Evolutionary conservation across 371 early-diverging fungal species (phyloP), one percentile per base, ranked within the genome.

Genomic region (Mucor lusitanicus): DNA sequence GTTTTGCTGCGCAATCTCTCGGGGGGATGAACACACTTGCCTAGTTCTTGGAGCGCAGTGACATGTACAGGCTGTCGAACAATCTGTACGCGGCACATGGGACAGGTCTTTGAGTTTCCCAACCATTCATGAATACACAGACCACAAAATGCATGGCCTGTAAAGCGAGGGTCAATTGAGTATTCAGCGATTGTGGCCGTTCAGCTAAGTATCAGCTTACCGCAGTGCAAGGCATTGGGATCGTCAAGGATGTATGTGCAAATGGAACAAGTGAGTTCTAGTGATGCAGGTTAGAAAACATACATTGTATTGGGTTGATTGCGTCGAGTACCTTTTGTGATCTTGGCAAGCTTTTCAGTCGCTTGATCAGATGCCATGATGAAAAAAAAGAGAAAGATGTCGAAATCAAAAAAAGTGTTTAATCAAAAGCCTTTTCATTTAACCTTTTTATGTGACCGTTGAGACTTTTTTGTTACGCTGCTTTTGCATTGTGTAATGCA

Each of bases 61-160:
- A 50, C 40, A 37, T 56, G 57, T 37, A 59, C 39, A 28, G 69
- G 69, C 17, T 57, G 63, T 28, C 64, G 33, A 53, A 58, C 37
- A 19, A 54, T 50, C 11, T 63, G 59, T 5, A 25, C 40, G 28
- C 63, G 46, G 25, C 69, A 68, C 12, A 37, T 58, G 27, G 69
- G 69, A 33, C 69, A 68, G 0, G 48, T 30, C 23, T 63, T 68
- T 0, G 37, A 59, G 40, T 59, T 46, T 11, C 23, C 46, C 6
- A 68, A 42, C 69, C 69, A 68, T 13, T 9, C 8, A 19, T 50
- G 25, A 33, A 63, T 32, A 53, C 69, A 68, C 7, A 50, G 6
- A 1, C 69, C 69, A 59, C 69, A 68, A 19, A 40, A 68, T 6
- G 19, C 27, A 33, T 68, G 69, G 0, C 69, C 69, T 68, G 27